Evolutionary conservation across 1,139 yeast species (phyloP).

Genomic region (Meyerozyma athensensis): DNA sequence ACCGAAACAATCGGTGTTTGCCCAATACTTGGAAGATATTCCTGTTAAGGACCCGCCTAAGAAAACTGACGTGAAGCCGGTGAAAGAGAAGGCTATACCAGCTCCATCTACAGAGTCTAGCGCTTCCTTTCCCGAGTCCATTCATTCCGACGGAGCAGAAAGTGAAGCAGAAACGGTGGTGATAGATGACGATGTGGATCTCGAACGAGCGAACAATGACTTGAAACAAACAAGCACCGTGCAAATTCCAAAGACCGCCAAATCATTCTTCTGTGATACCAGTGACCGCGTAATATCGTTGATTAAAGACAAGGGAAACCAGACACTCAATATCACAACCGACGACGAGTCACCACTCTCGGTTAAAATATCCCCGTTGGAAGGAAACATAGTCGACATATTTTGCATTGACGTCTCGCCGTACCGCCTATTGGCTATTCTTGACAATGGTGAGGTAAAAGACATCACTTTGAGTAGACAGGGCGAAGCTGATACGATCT

Average conservation of each 20-base stretch:
- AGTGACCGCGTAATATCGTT: background rate
- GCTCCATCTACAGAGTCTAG: too few relatives aligned
- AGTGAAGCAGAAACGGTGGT: conserved; percentile 17
- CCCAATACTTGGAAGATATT: conserved; percentile 2
- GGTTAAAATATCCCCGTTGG: background rate
- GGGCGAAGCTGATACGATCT: background rate
- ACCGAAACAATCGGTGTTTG: background rate
- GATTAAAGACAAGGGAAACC: background rate
- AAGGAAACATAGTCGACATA: background rate
- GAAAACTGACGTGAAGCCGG: background rate
- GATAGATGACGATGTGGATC: conserved; percentile 8
- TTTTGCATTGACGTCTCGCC: background rate
- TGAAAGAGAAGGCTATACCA: background rate
- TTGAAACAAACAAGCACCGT: background rate
- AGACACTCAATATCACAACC: background rate
- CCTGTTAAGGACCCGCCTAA: background rate
- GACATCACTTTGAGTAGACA: background rate
- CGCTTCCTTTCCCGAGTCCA: too few relatives aligned
- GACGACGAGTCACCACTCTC: background rate
- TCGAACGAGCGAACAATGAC: background rate
- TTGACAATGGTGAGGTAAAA: background rate
- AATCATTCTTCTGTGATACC: background rate
- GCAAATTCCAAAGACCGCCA: background rate
- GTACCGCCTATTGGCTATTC: background rate
- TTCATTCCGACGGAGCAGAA: too few relatives aligned